Conservation (phyloP, 148 eudicot species). For the Rhododendron griersonianum region DNA sequence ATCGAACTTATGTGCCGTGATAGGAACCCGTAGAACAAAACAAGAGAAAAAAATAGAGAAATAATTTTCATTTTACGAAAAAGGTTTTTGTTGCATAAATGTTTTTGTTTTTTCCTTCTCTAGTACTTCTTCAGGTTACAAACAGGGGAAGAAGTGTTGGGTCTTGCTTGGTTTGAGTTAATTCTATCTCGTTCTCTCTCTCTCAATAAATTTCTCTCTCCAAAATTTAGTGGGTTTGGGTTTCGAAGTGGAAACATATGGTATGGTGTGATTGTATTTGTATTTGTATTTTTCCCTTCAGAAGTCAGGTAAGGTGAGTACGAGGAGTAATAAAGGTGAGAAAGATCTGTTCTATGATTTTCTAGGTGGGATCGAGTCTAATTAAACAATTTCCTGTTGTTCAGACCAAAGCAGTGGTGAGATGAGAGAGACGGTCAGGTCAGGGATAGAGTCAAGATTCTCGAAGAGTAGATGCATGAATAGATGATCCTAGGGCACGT, state of each 20-base stretch:
- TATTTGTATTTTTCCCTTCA: conserved; percentile 9
- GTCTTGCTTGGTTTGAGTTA: too few relatives aligned
- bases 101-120: too few relatives aligned
- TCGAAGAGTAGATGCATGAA: background rate
- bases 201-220: too few relatives aligned
- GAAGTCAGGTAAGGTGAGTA: background rate
- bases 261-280: background rate
- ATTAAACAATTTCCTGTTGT: background rate
- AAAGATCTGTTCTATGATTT: background rate
- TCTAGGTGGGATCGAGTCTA: background rate
- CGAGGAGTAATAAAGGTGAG: background rate
- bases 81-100: too few relatives aligned
- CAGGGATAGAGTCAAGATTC: background rate
- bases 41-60: too few relatives aligned
- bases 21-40: too few relatives aligned
- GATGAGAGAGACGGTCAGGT: background rate
- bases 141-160: too few relatives aligned
- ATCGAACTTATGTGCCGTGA: too few relatives aligned
- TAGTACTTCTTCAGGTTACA: too few relatives aligned
- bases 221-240: background rate
- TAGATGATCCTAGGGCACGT: background rate
- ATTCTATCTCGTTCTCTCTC: too few relatives aligned
- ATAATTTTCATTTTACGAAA: too few relatives aligned
- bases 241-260: background rate
- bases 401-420: background rate